phyloP scores from a whole-genome alignment of 148 eudicot genomes.

The Nepenthes gracilis region DNA sequence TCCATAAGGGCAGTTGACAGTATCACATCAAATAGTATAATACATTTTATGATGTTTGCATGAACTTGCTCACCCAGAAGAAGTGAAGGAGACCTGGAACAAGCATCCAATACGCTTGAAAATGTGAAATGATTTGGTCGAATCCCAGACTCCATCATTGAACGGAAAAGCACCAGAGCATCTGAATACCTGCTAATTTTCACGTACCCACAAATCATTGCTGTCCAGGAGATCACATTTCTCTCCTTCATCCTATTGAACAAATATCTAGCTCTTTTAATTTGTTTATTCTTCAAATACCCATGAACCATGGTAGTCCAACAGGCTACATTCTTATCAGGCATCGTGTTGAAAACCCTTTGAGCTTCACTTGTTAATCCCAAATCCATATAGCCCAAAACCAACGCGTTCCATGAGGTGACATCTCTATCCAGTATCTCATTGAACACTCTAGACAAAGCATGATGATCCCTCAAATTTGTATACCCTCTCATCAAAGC shows the following conservation, averaged over 20 bases:
- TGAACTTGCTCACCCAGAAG: slow-evolving; percentile 51
- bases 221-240: slow-evolving; percentile 67
- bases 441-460: slow-evolving; percentile 34
- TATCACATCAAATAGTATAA: slow-evolving; percentile 38
- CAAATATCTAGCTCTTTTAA: slow-evolving; percentile 28
- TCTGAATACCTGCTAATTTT: slow-evolving; percentile 19
- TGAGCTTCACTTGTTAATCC: slow-evolving; percentile 43
- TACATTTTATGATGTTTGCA: slow-evolving; percentile 33
- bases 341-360: slow-evolving; percentile 40
- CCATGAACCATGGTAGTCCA: slow-evolving; percentile 72
- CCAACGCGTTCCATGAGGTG: slow-evolving; percentile 49
- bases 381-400: slow-evolving; percentile 65
- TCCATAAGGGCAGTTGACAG: slow-evolving; percentile 49
- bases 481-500: slow-evolving; percentile 55
- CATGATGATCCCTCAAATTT: slow-evolving; percentile 20
- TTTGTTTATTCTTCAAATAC: slow-evolving; percentile 38
- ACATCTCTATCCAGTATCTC: slow-evolving; percentile 35
- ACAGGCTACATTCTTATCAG: slow-evolving; percentile 36
- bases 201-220: slow-evolving; percentile 62
- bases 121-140: slow-evolving; percentile 55
- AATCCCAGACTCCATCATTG: slow-evolving; percentile 34
- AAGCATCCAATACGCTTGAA: slow-evolving; percentile 62
- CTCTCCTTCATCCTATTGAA: slow-evolving; percentile 35
- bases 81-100: slow-evolving; percentile 51
- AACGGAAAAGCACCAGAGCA: slow-evolving; percentile 38